A percentile compares a stretch with the other conserved stretches of the same genome.
Conservation (phyloP, 495 filamentous ascomycete species). For the Tuber indicum region DNA sequence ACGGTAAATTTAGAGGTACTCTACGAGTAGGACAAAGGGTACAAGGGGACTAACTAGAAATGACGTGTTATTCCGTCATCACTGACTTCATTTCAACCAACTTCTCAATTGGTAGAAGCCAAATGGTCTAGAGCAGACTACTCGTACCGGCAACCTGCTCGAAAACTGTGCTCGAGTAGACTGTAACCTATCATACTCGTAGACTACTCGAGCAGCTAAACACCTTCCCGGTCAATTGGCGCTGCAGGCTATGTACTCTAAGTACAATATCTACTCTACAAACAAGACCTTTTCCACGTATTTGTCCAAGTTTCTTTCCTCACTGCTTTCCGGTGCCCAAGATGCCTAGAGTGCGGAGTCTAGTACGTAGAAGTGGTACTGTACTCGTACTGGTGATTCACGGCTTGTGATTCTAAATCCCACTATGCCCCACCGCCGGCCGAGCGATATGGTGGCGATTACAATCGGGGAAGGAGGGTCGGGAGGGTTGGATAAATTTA, state of each 20-base stretch:
- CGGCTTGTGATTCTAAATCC: neutral
- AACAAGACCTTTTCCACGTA: neutral
- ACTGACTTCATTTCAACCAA: slow-evolving; percentile 1
- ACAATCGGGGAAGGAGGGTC: neutral
- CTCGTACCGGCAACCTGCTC: no score
- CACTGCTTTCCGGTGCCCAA: neutral
- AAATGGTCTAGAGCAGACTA: neutral
- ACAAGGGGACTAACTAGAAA: neutral
- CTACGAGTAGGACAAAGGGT: neutral
- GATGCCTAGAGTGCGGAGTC: neutral
- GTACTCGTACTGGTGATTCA: neutral
- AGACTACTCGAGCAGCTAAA: neutral
- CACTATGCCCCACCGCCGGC: neutral
- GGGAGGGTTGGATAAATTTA: neutral
- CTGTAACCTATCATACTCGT: neutral
- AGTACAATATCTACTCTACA: neutral
- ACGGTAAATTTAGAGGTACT: neutral
- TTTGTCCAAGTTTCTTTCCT: neutral
- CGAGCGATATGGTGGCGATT: neutral
- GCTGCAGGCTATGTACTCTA: neutral
- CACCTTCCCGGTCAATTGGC: neutral
- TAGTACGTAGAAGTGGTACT: neutral
- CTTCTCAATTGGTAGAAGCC: neutral
- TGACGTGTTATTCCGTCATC: slow-evolving; percentile 1
- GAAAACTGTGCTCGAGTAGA: no score